Conservation (phyloP, 2,329 filamentous ascomycete species). For the Bipolaris cookei region DNA sequence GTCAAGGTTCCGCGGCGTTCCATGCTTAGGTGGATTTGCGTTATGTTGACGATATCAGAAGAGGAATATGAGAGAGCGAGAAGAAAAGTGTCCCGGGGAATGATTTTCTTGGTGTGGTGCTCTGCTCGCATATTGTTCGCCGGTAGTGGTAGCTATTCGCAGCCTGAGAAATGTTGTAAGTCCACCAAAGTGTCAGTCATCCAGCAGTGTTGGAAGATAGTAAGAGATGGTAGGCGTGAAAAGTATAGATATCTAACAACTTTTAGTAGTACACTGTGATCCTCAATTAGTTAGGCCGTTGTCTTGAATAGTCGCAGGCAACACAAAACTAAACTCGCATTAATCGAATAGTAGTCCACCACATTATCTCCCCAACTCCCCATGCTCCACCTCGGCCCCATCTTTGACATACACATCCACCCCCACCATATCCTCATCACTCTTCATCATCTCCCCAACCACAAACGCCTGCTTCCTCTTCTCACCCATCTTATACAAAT, state of each 20-base stretch:
- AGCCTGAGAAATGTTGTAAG: too few species aligned
- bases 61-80: background rate
- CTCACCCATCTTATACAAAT: constrained; percentile 46
- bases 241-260: too few species aligned
- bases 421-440: constrained; percentile 35
- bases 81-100: background rate
- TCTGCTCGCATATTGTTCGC: too few species aligned
- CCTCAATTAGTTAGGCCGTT: too few species aligned
- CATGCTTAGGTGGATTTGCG: background rate
- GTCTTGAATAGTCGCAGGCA: too few species aligned
- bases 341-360: background rate
- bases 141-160: too few species aligned
- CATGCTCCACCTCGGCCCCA: constrained; percentile 29
- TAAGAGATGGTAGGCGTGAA: too few species aligned
- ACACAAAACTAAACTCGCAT: background rate
- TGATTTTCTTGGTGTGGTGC: background rate
- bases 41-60: background rate
- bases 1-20: constrained; percentile 3
- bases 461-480: constrained; percentile 25
- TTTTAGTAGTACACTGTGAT: too few species aligned
- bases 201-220: too few species aligned
- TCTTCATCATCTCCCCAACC: constrained; percentile 24
- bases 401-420: constrained; percentile 30
- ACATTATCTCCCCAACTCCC: constrained; percentile 24
- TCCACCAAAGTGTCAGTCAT: too few species aligned